A percentile compares a stretch with the other conserved stretches of the same genome.
Conservation (phyloP, 2,329 filamentous ascomycete genomes). For the Beauveria asiatica region DNA sequence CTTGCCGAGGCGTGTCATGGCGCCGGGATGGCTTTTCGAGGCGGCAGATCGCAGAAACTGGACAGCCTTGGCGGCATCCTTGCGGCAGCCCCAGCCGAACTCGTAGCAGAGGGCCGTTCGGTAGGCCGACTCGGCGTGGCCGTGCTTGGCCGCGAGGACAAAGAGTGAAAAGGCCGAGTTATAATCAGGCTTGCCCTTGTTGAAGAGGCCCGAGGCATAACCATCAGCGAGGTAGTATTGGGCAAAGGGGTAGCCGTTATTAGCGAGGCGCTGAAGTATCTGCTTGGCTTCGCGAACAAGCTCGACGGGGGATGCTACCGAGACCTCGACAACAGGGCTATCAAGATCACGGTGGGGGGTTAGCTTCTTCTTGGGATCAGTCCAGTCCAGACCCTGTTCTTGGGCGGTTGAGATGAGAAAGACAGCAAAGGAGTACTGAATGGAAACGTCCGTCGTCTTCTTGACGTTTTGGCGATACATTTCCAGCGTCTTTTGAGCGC, state of each 20-base stretch:
- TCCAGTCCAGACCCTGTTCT: slow-evolving; percentile 56
- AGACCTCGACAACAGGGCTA: slow-evolving; percentile 36
- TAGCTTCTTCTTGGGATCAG: slow-evolving; percentile 37
- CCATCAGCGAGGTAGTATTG: slow-evolving; percentile 97
- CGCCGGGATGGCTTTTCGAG: slow-evolving; percentile 89
- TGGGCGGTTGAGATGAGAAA: slow-evolving; percentile 87
- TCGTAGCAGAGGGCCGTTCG: slow-evolving; percentile 92
- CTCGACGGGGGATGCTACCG: slow-evolving; percentile 50
- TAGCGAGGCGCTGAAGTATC: slow-evolving; percentile 78
- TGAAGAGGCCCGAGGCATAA: slow-evolving; percentile 89
- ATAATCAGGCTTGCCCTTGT: slow-evolving; percentile 86
- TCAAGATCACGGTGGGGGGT: slow-evolving; percentile 39
- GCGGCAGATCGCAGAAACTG: slow-evolving; percentile 88
- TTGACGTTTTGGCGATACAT: slow-evolving; percentile 98
- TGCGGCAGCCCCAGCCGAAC: slow-evolving; percentile 92
- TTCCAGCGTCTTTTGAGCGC: slow-evolving; percentile 86
- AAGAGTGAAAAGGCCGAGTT: slow-evolving; percentile 90
- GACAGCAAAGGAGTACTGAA: slow-evolving; percentile 94
- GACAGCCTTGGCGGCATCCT: slow-evolving; percentile 82
- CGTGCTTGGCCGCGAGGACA: slow-evolving; percentile 88
- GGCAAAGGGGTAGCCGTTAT: slow-evolving; percentile 87
- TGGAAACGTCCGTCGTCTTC: slow-evolving; percentile 83
- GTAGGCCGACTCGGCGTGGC: slow-evolving; percentile 92
- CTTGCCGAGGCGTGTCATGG: slow-evolving; percentile 84
- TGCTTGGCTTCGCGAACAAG: slow-evolving; percentile 79